Percentiles rank a stretch among this genome's conserved stretches.
These are phyloP conservation scores for Linnemannia hyalina DNA, from an alignment of 192 early-diverging fungal species.

Conservation along the genomic window DNA sequence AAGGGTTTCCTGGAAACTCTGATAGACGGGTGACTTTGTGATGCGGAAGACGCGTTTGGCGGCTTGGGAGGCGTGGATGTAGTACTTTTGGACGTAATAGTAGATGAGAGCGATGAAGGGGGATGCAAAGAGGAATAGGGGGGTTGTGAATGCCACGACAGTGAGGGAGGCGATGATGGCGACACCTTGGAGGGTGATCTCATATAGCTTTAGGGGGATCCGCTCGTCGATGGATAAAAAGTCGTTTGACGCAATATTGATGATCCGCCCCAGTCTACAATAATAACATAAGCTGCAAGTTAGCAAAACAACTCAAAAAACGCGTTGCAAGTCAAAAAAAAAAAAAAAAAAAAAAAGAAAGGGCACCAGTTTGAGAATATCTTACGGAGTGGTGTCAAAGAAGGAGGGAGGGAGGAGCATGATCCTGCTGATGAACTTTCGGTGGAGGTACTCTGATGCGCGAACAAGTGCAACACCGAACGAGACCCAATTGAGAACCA, in stretches of 20 bases:
- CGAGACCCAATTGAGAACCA: constrained; percentile 16
- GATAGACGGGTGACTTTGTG: constrained; percentile 77
- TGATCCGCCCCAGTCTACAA: constrained; percentile 74
- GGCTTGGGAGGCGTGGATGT: constrained; percentile 71
- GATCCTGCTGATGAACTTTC: constrained; percentile 8
- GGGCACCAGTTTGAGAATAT: background rate
- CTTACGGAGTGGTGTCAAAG: constrained; percentile 38
- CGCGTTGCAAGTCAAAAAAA: background rate
- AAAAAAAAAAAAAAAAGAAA: constrained; percentile 9
- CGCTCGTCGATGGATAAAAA: constrained; percentile 17
- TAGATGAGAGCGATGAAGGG: constrained; percentile 37
- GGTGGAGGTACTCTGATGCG: constrained; percentile 18
- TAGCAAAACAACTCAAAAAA: background rate
- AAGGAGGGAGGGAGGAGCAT: constrained; percentile 21
- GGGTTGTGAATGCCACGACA: constrained; percentile 12
- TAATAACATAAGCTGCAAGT: background rate
- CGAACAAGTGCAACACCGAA: constrained; percentile 21
- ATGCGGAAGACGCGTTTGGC: constrained; percentile 78
- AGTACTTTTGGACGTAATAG: constrained; percentile 57
- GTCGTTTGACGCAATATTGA: constrained; percentile 64
- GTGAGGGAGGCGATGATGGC: constrained; percentile 33
- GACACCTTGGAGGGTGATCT: constrained; percentile 15
- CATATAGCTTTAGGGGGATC: background rate
- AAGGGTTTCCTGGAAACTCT: constrained; percentile 66
- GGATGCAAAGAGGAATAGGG: constrained; percentile 11